Percentiles rank a stretch among this genome's conserved stretches.
Conservation (phyloP, 2,329 filamentous ascomycete species). For the Diplodia mutila region DNA sequence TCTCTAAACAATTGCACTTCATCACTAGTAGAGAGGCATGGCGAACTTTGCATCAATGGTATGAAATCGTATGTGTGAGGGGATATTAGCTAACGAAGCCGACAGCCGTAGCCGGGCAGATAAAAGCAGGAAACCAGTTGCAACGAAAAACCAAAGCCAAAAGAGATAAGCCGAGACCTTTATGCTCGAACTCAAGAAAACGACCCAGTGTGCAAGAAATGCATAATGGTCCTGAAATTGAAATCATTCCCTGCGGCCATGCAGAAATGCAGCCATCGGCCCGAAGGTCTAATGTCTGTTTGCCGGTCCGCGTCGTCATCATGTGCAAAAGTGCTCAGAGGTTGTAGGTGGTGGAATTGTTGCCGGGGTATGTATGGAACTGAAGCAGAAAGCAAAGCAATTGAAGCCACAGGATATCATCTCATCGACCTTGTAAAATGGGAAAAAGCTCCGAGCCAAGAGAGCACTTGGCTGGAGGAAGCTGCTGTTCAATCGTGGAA, state of each 20-base stretch:
- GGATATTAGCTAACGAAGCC: slow-evolving; percentile 21
- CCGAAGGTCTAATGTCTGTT: slow-evolving; percentile 1
- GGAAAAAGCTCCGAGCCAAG: slow-evolving; percentile 9
- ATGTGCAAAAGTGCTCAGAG: slow-evolving; percentile 17
- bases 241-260: slow-evolving; percentile 19
- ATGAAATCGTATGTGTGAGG: slow-evolving; percentile 10
- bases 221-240: slow-evolving; percentile 9
- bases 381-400: neutral
- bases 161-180: slow-evolving; percentile 3
- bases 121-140: slow-evolving; percentile 8
- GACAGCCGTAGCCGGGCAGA: slow-evolving; percentile 9
- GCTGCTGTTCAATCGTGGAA: slow-evolving; percentile 18
- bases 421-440: slow-evolving; percentile 12
- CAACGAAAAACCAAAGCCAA: neutral
- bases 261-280: neutral
- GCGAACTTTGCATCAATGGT: neutral
- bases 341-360: slow-evolving; percentile 7
- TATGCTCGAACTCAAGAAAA: slow-evolving; percentile 21
- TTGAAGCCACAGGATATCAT: slow-evolving; percentile 22
- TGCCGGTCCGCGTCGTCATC: slow-evolving; percentile 22
- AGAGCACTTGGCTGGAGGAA: neutral
- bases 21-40: neutral
- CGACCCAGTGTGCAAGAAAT: slow-evolving; percentile 3
- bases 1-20: neutral
- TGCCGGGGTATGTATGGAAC: slow-evolving; percentile 20